phyloP scores from a whole-genome alignment of 768 basidiomycete species.

The Daedaleopsis nitida region DNA sequence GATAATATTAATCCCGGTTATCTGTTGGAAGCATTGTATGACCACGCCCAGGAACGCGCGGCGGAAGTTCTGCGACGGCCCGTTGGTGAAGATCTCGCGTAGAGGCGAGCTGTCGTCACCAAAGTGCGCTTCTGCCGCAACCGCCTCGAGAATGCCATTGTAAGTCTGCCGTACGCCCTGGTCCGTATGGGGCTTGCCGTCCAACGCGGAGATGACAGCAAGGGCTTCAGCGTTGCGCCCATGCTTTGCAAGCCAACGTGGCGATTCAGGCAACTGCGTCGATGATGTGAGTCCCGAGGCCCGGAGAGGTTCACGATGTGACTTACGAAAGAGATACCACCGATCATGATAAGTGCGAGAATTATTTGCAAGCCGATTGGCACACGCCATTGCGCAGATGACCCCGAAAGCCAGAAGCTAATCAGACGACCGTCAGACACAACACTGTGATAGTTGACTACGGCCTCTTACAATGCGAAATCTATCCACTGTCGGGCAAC shows the following conservation, averaged over 20 bases:
- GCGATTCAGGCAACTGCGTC: slow-evolving; percentile 57
- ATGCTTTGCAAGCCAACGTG: slow-evolving; percentile 60
- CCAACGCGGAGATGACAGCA: slow-evolving; percentile 64
- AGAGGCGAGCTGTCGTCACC: slow-evolving; percentile 40
- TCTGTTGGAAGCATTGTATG: slow-evolving; percentile 71
- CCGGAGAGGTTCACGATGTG: background rate
- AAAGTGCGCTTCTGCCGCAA: slow-evolving; percentile 40
- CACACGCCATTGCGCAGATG: slow-evolving; percentile 62
- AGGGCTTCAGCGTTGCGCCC: slow-evolving; percentile 56
- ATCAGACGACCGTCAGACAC: background rate
- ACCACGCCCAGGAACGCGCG: slow-evolving; percentile 55
- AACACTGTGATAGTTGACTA: background rate
- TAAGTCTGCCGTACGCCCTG: slow-evolving; percentile 50
- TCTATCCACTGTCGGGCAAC: slow-evolving; percentile 53
- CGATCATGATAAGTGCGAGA: slow-evolving; percentile 55
- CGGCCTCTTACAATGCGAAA: slow-evolving; percentile 54
- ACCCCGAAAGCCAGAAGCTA: slow-evolving; percentile 53
- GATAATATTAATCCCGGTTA: slow-evolving; percentile 67
- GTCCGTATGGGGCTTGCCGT: slow-evolving; percentile 51
- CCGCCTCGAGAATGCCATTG: slow-evolving; percentile 55
- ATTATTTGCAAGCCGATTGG: slow-evolving; percentile 63
- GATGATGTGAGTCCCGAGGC: background rate
- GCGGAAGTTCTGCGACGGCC: slow-evolving; percentile 62
- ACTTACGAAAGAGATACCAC: slow-evolving; percentile 51
- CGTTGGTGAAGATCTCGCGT: slow-evolving; percentile 55